These are phyloP conservation scores for Rhynchosporium secalis DNA, from an alignment of 2,329 filamentous ascomycete species.

Conservation along the genomic window DNA sequence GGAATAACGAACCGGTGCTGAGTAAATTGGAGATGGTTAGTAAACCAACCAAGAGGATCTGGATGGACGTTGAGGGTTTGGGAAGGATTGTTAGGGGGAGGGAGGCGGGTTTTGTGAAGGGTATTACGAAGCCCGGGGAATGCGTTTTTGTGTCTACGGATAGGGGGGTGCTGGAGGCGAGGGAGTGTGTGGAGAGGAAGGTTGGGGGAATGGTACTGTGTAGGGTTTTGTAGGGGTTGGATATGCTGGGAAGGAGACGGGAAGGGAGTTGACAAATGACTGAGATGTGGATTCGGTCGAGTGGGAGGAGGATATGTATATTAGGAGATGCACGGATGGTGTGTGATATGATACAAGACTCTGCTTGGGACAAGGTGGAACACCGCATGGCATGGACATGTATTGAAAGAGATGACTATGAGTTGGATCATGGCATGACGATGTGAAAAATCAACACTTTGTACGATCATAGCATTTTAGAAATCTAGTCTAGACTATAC, in stretches of 20 bases:
- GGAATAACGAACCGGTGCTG: slow-evolving; percentile 68
- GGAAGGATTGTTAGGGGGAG: slow-evolving; percentile 59
- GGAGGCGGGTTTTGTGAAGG: slow-evolving; percentile 59
- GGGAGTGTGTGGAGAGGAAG: slow-evolving; percentile 70
- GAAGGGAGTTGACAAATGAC: too few relatives aligned
- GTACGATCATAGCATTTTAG: slow-evolving; percentile 11
- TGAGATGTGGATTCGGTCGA: too few relatives aligned
- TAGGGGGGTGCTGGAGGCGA: slow-evolving; percentile 64
- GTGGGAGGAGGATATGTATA: slow-evolving; percentile 27
- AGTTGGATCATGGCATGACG: neutral
- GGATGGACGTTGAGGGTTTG: slow-evolving; percentile 58
- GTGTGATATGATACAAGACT: slow-evolving; percentile 16
- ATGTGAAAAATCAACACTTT: slow-evolving; percentile 7
- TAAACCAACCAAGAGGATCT: slow-evolving; percentile 68
- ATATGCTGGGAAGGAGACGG: neutral
- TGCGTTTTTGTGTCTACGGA: slow-evolving; percentile 69
- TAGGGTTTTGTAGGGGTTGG: slow-evolving; percentile 50
- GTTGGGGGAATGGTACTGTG: slow-evolving; percentile 67
- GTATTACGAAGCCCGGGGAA: slow-evolving; percentile 65
- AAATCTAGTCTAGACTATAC: slow-evolving; percentile 4
- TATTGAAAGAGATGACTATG: too few relatives aligned
- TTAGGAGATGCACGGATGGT: slow-evolving; percentile 30
- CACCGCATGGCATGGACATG: too few relatives aligned
- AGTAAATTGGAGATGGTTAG: slow-evolving; percentile 62
- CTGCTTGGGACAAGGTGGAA: neutral